Evolutionary conservation across 2,329 filamentous ascomycete genomes (phyloP).

Genomic region (Apiospora saccharicola): DNA sequence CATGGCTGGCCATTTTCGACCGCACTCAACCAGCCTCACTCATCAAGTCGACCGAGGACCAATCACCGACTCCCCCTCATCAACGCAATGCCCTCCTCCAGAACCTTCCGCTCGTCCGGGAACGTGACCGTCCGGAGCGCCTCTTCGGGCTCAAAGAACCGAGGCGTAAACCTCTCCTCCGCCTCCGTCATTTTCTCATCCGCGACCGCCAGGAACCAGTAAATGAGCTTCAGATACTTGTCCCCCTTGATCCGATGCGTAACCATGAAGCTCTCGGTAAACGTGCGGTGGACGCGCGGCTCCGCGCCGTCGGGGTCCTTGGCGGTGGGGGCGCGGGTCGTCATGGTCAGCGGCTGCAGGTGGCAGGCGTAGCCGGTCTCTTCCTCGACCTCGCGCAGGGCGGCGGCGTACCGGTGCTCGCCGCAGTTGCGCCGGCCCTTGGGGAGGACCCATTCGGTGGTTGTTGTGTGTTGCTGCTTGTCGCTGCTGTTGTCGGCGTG

Average conservation of each 20-base stretch:
- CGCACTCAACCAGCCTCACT: too few species aligned
- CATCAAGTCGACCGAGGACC: too few species aligned
- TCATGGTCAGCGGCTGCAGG: constrained; percentile 50
- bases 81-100: not conserved
- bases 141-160: not conserved
- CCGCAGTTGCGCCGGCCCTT: constrained; percentile 55
- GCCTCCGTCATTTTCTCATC: not conserved
- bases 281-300: not conserved
- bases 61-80: not conserved
- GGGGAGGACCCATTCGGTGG: constrained; percentile 46
- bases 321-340: constrained; percentile 43
- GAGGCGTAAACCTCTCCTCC: not conserved
- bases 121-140: not conserved
- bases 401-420: constrained; percentile 50
- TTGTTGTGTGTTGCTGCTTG: not conserved
- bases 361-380: constrained; percentile 52
- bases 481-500: too few species aligned
- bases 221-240: not conserved
- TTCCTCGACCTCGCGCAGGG: constrained; percentile 52
- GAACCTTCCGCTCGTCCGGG: not conserved
- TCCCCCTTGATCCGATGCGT: not conserved
- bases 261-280: not conserved
- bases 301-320: not conserved
- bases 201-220: constrained; percentile 2
- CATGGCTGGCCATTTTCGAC: too few species aligned